These are phyloP conservation scores for Jaapia argillacea DNA, from an alignment of 768 basidiomycete genomes.

Conservation along the genomic window DNA sequence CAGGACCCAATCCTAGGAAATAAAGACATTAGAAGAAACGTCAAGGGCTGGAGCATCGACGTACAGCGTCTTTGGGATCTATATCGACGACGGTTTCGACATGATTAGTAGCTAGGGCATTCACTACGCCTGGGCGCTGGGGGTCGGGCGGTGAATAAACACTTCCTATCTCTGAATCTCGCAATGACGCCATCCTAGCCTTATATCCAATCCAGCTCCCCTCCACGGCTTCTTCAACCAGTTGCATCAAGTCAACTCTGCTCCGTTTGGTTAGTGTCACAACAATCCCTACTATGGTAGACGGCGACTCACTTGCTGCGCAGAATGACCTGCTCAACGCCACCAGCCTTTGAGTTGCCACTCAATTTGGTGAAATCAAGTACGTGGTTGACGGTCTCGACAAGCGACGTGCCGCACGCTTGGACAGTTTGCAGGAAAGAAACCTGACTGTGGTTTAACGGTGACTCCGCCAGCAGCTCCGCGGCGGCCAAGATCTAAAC, in stretches of 20 bases:
- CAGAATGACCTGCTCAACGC: conserved; percentile 66
- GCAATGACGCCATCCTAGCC: conserved; percentile 60
- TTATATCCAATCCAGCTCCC: conserved; percentile 92
- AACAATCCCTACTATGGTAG: background rate
- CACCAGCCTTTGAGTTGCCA: conserved; percentile 72
- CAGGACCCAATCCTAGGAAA: conserved; percentile 67
- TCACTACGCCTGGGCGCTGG: conserved; percentile 7
- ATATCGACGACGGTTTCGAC: conserved; percentile 90
- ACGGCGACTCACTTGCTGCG: conserved; percentile 43
- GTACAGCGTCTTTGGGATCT: no score
- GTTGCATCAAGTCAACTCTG: conserved; percentile 67
- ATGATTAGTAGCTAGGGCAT: conserved; percentile 30
- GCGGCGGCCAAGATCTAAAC: conserved; percentile 75
- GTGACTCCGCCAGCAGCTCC: conserved; percentile 79
- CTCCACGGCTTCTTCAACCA: conserved; percentile 85
- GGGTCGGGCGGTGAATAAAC: conserved; percentile 80
- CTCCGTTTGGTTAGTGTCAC: background rate
- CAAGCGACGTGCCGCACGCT: conserved; percentile 90
- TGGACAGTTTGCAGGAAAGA: conserved; percentile 91
- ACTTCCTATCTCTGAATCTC: conserved; percentile 77
- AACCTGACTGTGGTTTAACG: conserved; percentile 68
- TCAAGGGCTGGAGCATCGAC: background rate
- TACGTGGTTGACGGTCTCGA: conserved; percentile 96
- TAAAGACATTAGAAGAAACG: background rate
- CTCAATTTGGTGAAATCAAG: conserved; percentile 93